Base-by-base conservation (phyloP, 148 eudicot genomes). In the Polygonum maritimum region DNA sequence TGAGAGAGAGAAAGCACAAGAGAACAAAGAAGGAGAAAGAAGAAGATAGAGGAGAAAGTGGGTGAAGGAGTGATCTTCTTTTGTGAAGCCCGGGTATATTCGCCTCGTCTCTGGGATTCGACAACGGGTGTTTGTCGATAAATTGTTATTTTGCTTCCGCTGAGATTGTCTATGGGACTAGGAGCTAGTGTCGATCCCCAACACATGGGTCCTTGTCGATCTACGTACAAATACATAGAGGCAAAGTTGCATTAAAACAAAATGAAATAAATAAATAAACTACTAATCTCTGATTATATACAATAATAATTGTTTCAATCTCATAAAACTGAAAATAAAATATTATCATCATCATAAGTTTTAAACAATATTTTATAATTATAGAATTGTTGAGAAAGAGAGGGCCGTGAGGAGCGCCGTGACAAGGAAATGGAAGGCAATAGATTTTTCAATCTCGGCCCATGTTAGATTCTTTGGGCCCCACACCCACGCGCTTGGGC, bases 401-500 rank as follows among this genome's bases (percentile, higher is more conserved):
- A 22, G 10, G 54, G 48, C 35, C 75, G 75, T 45, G 54, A 72
- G 54, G 54, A 19, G 75, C 75, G 75, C 52, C 75, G 75, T 72
- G 75, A 72, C 75, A 9, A 72, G 7, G 33, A 11, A 19, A 54
- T 26, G 31, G 31, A 26, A 26, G 31, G 31, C 31, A 2, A 4
- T 33, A 35, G 41, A 65, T 33, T 65, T 65, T 35, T 35, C 70
- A 1, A 16, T 67, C 44, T 36, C 45, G 45, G 71, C 71, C 71
- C 71, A 67, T 35, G 44, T 67, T 67, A 14, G 44, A 67, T 67
- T 18, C 3, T 67, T 16, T 67, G 71, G 71, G 71, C 45, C 71
- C 71, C 45, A 38, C 71, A 3, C 45, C 21, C 39, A 36, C 71
- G 71, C 44, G 71, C 19, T 67, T 67, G 21, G 71, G 44, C 71